These are phyloP conservation scores for Skeletonema grethae DNA, from an alignment of 108 stramenopile genomes.

Conservation along the genomic window DNA sequence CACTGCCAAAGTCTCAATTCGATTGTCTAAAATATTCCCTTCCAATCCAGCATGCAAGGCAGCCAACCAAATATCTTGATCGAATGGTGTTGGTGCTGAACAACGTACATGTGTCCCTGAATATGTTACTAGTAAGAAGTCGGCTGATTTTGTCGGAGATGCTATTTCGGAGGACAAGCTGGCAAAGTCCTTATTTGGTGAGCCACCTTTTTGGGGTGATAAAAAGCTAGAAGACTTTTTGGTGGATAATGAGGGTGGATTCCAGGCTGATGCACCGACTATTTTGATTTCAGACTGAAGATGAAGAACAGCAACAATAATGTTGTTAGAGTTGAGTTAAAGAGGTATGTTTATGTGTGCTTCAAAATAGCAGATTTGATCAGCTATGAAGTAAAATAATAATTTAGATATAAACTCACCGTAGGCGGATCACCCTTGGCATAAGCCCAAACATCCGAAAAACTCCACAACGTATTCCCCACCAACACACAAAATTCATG, in stretches of 20 bases:
- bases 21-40: slow-evolving; percentile 35
- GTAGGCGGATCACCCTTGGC: slow-evolving; percentile 70
- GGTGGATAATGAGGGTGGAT: slow-evolving; percentile 30
- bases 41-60: slow-evolving; percentile 80
- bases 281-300: slow-evolving; percentile 59
- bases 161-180: slow-evolving; percentile 23
- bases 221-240: slow-evolving; percentile 1
- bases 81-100: slow-evolving; percentile 55
- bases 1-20: slow-evolving; percentile 37
- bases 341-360: not conserved
- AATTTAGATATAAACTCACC: slow-evolving; percentile 23
- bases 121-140: slow-evolving; percentile 66
- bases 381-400: not conserved
- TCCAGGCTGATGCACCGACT: slow-evolving; percentile 83
- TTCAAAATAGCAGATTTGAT: not conserved
- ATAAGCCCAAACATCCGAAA: slow-evolving; percentile 63
- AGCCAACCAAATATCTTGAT: slow-evolving; percentile 77
- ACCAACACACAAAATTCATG: slow-evolving; percentile 75
- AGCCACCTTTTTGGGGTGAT: slow-evolving; percentile 17
- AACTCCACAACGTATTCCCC: slow-evolving; percentile 69
- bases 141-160: slow-evolving; percentile 33
- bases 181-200: slow-evolving; percentile 41
- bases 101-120: slow-evolving; percentile 79
- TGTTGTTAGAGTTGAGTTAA: not conserved
- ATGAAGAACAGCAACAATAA: not conserved